Percentiles rank a stretch among this genome's conserved stretches.
Conservation (phyloP, 495 filamentous ascomycete genomes). For the Hypoxylon trugodes region DNA sequence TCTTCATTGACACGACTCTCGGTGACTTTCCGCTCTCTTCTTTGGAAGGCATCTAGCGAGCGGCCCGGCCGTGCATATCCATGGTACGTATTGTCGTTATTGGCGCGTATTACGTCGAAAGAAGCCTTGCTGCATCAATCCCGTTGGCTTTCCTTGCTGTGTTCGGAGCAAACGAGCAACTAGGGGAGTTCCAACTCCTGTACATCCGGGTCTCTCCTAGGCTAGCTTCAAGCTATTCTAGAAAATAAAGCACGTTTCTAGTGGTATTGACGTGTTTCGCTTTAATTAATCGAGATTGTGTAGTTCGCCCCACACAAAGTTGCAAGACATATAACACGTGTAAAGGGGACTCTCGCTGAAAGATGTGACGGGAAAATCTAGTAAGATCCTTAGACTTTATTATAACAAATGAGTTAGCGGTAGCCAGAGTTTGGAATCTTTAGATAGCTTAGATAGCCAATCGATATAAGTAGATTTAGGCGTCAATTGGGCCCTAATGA, state of each 20-base stretch:
- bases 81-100: too few species aligned
- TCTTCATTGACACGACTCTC: background rate
- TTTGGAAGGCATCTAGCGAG: background rate
- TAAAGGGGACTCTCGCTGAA: background rate
- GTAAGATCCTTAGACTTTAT: too few species aligned
- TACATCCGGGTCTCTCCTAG: background rate
- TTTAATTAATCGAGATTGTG: slow-evolving; percentile 32
- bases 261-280: slow-evolving; percentile 23
- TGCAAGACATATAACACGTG: slow-evolving; percentile 30
- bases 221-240: background rate
- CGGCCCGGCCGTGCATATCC: too few species aligned
- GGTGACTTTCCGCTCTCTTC: background rate
- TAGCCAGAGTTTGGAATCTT: too few species aligned
- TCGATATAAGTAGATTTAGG: too few species aligned
- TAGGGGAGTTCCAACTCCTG: background rate
- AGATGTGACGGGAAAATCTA: slow-evolving; percentile 9
- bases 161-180: slow-evolving; percentile 11
- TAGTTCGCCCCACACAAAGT: slow-evolving; percentile 2
- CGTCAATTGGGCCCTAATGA: background rate
- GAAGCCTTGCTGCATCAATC: slow-evolving; percentile 26
- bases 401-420: background rate
- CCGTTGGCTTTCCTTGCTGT: slow-evolving; percentile 2
- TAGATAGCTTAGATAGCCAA: too few species aligned
- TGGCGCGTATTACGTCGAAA: slow-evolving; percentile 7
- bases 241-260: slow-evolving; percentile 8